Conservation (phyloP, 257 asterid species). For the Craterostigma plantagineum region DNA sequence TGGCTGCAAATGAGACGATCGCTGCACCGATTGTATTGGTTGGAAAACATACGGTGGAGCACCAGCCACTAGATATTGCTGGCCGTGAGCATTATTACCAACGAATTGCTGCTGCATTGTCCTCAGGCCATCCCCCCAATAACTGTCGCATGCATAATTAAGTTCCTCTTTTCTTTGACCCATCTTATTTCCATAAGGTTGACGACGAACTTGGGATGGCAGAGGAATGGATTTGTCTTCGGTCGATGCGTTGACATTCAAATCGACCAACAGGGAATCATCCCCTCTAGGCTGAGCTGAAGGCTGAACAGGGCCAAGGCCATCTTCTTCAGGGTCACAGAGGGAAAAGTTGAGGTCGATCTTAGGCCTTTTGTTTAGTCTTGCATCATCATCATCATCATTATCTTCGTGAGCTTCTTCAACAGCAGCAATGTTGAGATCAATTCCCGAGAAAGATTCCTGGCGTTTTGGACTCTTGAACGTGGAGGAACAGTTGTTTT, state of each 20-base stretch:
- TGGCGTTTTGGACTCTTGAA: constrained; percentile 5
- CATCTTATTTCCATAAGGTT: constrained; percentile 9
- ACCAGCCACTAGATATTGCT: constrained; percentile 10
- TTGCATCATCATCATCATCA: constrained; percentile 11
- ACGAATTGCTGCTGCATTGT: constrained; percentile 10
- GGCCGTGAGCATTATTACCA: background rate
- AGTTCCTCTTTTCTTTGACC: constrained; percentile 10
- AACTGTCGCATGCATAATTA: constrained; percentile 9
- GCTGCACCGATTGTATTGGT: constrained; percentile 15
- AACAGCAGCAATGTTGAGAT: constrained; percentile 36
- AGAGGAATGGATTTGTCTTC: constrained; percentile 6
- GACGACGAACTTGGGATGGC: too few relatives aligned
- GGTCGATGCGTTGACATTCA: constrained; percentile 12
- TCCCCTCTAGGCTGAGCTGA: constrained; percentile 8
- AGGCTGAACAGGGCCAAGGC: constrained; percentile 8
- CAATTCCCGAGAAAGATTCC: constrained; percentile 19
- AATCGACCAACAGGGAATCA: constrained; percentile 11
- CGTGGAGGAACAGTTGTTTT: constrained; percentile 5
- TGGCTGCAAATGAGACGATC: constrained; percentile 18
- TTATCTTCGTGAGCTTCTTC: constrained; percentile 11
- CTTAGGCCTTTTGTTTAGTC: constrained; percentile 13
- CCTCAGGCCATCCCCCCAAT: constrained; percentile 15
- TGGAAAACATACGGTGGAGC: constrained; percentile 13
- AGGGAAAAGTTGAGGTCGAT: constrained; percentile 31
- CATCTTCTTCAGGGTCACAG: constrained; percentile 16